Percentiles rank a stretch among this genome's conserved stretches.
These are phyloP conservation scores for Micractinium conductrix DNA, from an alignment of 139 green algal genomes.

Conservation along the genomic window DNA sequence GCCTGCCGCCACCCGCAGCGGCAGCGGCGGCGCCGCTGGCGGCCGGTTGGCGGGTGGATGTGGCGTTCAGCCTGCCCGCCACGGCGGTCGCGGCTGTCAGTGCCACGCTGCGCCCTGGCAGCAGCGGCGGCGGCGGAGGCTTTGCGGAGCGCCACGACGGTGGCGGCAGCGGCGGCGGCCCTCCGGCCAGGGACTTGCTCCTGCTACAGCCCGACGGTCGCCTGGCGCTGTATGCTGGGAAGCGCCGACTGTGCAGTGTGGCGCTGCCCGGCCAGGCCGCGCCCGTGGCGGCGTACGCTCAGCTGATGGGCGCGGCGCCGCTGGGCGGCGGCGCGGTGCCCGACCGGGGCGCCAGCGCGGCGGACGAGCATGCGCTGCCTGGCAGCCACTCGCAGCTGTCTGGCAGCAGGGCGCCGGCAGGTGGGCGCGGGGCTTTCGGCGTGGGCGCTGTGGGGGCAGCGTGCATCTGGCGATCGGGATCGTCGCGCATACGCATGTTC, in stretches of 20 bases:
- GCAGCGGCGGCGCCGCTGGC: not conserved
- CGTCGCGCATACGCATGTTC: not conserved
- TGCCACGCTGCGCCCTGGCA: slow-evolving; percentile 30
- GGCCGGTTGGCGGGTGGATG: slow-evolving; percentile 19
- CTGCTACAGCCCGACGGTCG: slow-evolving; percentile 53
- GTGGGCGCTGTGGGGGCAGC: not conserved
- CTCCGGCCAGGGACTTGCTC: slow-evolving; percentile 56
- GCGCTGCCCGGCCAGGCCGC: not conserved
- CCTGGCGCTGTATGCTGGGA: slow-evolving; percentile 57
- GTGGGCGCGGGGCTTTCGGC: not conserved
- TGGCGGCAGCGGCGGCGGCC: not conserved
- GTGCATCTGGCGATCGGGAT: not conserved
- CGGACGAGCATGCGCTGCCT: no score
- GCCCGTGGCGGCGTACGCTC: not conserved
- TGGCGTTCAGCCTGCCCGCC: slow-evolving; percentile 55
- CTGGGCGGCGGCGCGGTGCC: not conserved
- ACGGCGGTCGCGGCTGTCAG: slow-evolving; percentile 50
- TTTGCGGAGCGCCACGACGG: not conserved
- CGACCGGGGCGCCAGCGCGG: no score
- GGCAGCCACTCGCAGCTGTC: slow-evolving; percentile 17
- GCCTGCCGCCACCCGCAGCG: slow-evolving; percentile 10
- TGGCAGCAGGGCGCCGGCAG: not conserved
- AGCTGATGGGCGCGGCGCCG: not conserved
- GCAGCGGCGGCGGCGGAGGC: not conserved
- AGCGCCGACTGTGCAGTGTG: slow-evolving; percentile 36